A percentile compares a stretch with the other conserved stretches of the same genome.
These are phyloP conservation scores for Cicer cuneatum DNA, from an alignment of 306 rosid genomes.

Conservation along the genomic window DNA sequence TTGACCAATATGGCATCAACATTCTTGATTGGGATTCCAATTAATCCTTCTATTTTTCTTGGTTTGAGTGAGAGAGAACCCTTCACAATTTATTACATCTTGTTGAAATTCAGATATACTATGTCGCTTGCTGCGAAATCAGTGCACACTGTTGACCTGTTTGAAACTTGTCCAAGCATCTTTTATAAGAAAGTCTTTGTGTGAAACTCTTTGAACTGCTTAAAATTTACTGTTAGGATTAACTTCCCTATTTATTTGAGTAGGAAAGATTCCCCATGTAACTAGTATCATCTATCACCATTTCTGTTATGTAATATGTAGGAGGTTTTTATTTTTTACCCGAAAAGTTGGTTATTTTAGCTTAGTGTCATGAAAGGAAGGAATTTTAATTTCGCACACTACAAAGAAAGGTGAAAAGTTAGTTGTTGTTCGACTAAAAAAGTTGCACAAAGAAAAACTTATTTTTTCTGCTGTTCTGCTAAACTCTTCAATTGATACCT, in stretches of 20 bases:
- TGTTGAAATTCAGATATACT: background rate
- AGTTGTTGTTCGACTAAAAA: too few relatives aligned
- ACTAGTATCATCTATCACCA: constrained; percentile 21
- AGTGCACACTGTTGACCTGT: constrained; percentile 14
- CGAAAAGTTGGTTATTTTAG: background rate
- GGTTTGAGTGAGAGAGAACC: constrained; percentile 14
- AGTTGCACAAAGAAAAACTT: too few relatives aligned
- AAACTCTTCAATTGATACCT: constrained; percentile 37
- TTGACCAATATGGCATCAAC: constrained; percentile 26
- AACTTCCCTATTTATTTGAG: constrained; percentile 13
- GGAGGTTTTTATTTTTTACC: background rate
- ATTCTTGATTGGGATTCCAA: too few relatives aligned
- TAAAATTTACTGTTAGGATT: background rate
- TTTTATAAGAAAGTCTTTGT: background rate
- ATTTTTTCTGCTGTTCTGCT: background rate
- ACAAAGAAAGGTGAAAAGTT: too few relatives aligned
- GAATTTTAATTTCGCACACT: too few relatives aligned
- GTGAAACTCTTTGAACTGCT: too few relatives aligned
- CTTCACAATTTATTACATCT: background rate
- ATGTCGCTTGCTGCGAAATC: constrained; percentile 18
- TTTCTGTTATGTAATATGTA: background rate
- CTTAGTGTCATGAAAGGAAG: background rate
- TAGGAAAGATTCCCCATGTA: constrained; percentile 8
- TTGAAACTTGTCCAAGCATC: background rate
- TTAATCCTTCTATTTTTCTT: background rate